A percentile compares a stretch with the other conserved stretches of the same genome.
Conservation (phyloP, 148 eudicot genomes). For the Rheum nobile region DNA sequence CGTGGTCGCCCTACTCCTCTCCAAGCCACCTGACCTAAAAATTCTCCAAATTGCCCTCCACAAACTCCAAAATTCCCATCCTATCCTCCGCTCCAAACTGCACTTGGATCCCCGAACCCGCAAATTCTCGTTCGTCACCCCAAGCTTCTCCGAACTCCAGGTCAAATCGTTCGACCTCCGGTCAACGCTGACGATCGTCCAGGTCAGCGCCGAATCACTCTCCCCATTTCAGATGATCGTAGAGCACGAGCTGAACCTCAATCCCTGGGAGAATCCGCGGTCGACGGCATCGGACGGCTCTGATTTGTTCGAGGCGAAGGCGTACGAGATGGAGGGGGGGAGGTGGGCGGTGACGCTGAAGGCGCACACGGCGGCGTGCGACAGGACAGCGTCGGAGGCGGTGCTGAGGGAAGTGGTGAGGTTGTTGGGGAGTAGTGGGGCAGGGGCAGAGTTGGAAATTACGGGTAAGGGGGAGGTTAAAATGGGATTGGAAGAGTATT, state of each 20-base stretch:
- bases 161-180: slow-evolving; percentile 22
- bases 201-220: not conserved
- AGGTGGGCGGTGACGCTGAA: slow-evolving; percentile 39
- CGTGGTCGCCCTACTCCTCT: slow-evolving; percentile 40
- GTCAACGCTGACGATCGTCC: slow-evolving; percentile 29
- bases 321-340: slow-evolving; percentile 23
- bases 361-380: slow-evolving; percentile 67
- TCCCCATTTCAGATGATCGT: slow-evolving; percentile 34
- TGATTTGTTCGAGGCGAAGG: slow-evolving; percentile 35
- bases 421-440: slow-evolving; percentile 11
- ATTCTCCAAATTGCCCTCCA: slow-evolving; percentile 44
- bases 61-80: slow-evolving; percentile 49
- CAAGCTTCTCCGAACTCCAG: slow-evolving; percentile 21
- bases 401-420: slow-evolving; percentile 38
- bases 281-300: not conserved
- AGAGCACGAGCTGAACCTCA: slow-evolving; percentile 57
- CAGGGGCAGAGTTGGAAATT: not conserved
- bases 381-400: slow-evolving; percentile 42
- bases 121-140: slow-evolving; percentile 34
- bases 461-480: slow-evolving; percentile 17
- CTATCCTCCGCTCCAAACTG: slow-evolving; percentile 58
- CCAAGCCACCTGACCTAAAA: slow-evolving; percentile 22
- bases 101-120: slow-evolving; percentile 19
- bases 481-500: slow-evolving; percentile 55
- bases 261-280: slow-evolving; percentile 28